phyloP scores from a whole-genome alignment of 2,329 filamentous ascomycete species.

The Fusarium ramigenum region DNA sequence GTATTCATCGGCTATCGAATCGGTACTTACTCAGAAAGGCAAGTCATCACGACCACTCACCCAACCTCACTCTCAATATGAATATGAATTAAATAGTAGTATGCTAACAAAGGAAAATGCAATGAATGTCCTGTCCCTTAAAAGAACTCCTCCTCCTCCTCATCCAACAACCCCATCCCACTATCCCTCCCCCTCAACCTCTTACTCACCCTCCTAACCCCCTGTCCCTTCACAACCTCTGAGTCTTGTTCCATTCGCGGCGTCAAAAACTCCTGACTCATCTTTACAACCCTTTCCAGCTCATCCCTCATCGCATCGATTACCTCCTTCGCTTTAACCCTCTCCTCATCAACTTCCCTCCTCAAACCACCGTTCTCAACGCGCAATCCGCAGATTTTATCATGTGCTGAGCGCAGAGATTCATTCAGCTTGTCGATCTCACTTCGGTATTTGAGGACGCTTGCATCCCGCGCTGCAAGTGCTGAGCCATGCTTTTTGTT shows the following conservation, averaged over 20 bases:
- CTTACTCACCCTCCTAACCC: slow-evolving; percentile 42
- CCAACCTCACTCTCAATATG: not conserved
- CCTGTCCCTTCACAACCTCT: slow-evolving; percentile 21
- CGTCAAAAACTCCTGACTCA: slow-evolving; percentile 57
- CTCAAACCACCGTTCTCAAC: slow-evolving; percentile 57
- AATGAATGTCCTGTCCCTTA: slow-evolving; percentile 21
- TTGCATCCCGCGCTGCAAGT: slow-evolving; percentile 61
- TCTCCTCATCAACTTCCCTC: slow-evolving; percentile 50
- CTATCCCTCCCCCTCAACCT: slow-evolving; percentile 63
- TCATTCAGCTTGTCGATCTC: slow-evolving; percentile 60
- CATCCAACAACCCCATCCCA: slow-evolving; percentile 64
- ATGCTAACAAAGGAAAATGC: slow-evolving; percentile 38
- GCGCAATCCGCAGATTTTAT: slow-evolving; percentile 55
- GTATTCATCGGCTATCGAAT: slow-evolving; percentile 21
- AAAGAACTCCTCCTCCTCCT: slow-evolving; percentile 56
- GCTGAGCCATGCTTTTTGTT: slow-evolving; percentile 56
- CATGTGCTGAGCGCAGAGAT: slow-evolving; percentile 58
- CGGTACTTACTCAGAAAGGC: not conserved
- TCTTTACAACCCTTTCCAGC: slow-evolving; percentile 57
- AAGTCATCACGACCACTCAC: slow-evolving; percentile 51
- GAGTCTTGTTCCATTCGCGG: slow-evolving; percentile 2
- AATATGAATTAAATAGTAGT: not conserved
- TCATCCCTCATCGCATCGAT: slow-evolving; percentile 63
- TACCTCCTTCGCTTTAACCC: slow-evolving; percentile 52
- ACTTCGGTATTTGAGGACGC: slow-evolving; percentile 57